Base-by-base conservation (phyloP, 441 rosid genomes). In the Macaranga tanarius region DNA sequence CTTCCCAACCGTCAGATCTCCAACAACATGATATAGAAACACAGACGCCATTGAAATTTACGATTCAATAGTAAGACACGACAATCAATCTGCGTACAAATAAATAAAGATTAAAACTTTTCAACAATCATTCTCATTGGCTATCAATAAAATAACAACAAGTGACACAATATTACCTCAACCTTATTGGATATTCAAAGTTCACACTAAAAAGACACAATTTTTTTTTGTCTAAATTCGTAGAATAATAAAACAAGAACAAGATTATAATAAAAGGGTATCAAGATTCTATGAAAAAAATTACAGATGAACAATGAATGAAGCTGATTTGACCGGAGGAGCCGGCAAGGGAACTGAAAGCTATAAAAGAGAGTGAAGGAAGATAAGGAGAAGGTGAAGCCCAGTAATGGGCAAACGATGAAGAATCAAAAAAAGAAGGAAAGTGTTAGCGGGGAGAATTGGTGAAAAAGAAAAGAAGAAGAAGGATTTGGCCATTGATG, bases 1-100 rank as follows among this genome's bases (percentile, higher is more conserved):
- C 86, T 95, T 95, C 73, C 98, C 99, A 70, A 95, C 98, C 40
- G 98, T 95, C 76, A 95, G 89, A 90, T 95, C 99, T 19, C 99
- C 99, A 51, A 91, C 98, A 57, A 92, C 97, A 72, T 95, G 99
- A 68, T 95, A 88, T 45, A 95, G 64, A 64, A 95, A 91, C 79
- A 95, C 95, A 9, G 98, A 95, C 7, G 93, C 97, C 98, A 95
- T 95, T 15, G 44, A 70, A 74, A 76, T 56, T 70, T 13, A 70
- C 19, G 58, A 57, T 57, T 13, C 17, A 25, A 73, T 45, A 19
- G n/a, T n/a, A 3, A 10, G n/a, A 71, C 31, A 28, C 26, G 17
- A 52, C 28, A 25, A 25, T 19, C 28, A 25, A 25, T 19, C 9
- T 34, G 1, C 9, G n/a, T n/a, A n/a, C n/a, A 45, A 13, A 31